Evolutionary conservation across 768 basidiomycete species (phyloP).

Genomic region (Mycena crocata): DNA sequence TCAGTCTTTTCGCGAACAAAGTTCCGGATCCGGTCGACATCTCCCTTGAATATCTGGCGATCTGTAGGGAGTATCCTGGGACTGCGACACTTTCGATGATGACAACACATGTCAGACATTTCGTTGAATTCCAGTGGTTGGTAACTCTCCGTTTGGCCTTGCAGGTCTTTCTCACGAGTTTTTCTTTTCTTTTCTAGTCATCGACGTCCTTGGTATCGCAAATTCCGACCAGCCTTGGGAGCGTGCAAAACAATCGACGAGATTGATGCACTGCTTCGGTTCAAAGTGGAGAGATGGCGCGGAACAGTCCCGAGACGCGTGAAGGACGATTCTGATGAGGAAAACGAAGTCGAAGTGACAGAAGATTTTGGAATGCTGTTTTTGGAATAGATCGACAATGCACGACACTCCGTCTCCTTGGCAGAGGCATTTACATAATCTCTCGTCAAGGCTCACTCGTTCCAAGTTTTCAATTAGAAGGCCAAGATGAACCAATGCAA

Average conservation of each 20-base stretch:
- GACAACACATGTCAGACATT: slow-evolving; percentile 74
- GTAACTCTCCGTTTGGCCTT: slow-evolving; percentile 41
- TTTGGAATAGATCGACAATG: slow-evolving; percentile 19
- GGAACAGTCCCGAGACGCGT: slow-evolving; percentile 46
- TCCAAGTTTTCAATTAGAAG: too few species aligned
- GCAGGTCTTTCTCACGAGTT: slow-evolving; percentile 22
- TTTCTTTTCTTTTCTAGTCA: slow-evolving; percentile 43
- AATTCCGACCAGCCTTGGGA: slow-evolving; percentile 61
- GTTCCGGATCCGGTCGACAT: slow-evolving; percentile 74
- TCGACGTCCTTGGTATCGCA: slow-evolving; percentile 66
- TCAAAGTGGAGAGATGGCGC: slow-evolving; percentile 63
- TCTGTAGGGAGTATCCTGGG: slow-evolving; percentile 65
- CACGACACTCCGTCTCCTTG: slow-evolving; percentile 4
- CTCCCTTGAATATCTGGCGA: slow-evolving; percentile 74
- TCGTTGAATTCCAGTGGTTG: slow-evolving; percentile 77
- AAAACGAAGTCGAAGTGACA: not conserved
- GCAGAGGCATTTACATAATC: too few species aligned
- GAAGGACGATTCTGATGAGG: slow-evolving; percentile 34
- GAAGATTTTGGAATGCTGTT: slow-evolving; percentile 28
- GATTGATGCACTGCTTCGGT: slow-evolving; percentile 40
- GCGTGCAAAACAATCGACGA: slow-evolving; percentile 57
- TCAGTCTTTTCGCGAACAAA: slow-evolving; percentile 67
- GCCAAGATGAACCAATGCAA: too few species aligned
- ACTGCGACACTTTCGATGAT: slow-evolving; percentile 62
- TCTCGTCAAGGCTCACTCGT: too few species aligned